Percentiles rank a stretch among this genome's conserved stretches.
Conservation (phyloP, 2,329 filamentous ascomycete genomes). For the Sclerotinia nivalis region DNA sequence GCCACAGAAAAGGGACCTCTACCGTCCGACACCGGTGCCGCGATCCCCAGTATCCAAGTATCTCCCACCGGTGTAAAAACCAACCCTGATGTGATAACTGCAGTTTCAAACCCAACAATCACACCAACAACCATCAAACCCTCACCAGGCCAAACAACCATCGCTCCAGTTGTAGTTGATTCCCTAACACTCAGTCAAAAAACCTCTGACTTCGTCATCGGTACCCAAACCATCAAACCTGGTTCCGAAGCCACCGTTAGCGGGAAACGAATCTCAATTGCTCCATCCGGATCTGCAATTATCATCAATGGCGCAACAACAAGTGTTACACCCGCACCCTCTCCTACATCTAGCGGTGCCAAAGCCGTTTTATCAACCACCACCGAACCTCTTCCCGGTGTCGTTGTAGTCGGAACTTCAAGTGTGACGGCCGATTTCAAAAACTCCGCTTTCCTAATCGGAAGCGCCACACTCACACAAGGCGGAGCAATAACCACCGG, state of each 20-base stretch:
- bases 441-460: slow-evolving; percentile 24
- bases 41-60: not conserved
- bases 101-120: not conserved
- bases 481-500: slow-evolving; percentile 27
- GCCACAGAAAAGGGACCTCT: not conserved
- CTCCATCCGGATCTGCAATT: slow-evolving; percentile 29
- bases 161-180: slow-evolving; percentile 30
- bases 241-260: slow-evolving; percentile 34
- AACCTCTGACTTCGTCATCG: slow-evolving; percentile 31
- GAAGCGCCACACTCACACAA: slow-evolving; percentile 26
- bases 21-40: not conserved
- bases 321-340: slow-evolving; percentile 6
- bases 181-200: slow-evolving; percentile 31
- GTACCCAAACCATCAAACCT: slow-evolving; percentile 33
- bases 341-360: not conserved
- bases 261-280: slow-evolving; percentile 33
- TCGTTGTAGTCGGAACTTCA: slow-evolving; percentile 31
- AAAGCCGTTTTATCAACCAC: slow-evolving; percentile 15
- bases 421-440: slow-evolving; percentile 31
- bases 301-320: slow-evolving; percentile 30
- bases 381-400: slow-evolving; percentile 20
- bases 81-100: not conserved
- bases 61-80: not conserved
- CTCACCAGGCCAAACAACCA: slow-evolving; percentile 21
- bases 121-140: slow-evolving; percentile 18